These are phyloP conservation scores for Solanum bulbocastanum DNA, from an alignment of 257 asterid genomes.

Conservation along the genomic window DNA sequence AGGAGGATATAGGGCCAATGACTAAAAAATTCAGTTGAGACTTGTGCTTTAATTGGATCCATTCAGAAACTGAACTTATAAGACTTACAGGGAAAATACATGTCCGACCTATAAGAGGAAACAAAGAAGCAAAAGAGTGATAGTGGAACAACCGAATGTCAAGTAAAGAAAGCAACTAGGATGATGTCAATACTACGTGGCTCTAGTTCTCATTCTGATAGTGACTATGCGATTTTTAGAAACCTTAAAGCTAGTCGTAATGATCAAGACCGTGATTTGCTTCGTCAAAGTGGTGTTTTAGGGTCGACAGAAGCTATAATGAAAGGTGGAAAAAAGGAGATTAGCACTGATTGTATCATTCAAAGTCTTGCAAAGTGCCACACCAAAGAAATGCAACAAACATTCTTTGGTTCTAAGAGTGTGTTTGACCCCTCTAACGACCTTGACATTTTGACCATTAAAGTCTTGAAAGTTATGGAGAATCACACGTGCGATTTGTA, in stretches of 20 bases:
- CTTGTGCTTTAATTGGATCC: background rate
- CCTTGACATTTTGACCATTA: background rate
- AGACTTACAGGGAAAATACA: background rate
- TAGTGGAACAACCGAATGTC: background rate
- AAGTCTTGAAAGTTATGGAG: background rate
- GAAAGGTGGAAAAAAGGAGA: background rate
- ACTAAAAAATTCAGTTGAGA: background rate
- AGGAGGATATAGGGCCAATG: background rate
- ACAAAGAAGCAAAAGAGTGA: background rate
- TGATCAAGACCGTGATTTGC: background rate
- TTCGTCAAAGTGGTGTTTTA: background rate
- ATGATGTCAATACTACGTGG: background rate
- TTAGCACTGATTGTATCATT: background rate
- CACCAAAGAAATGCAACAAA: background rate
- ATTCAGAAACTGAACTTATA: background rate
- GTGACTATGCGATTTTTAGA: background rate
- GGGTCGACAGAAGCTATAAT: background rate
- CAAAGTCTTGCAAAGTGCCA: too few species aligned
- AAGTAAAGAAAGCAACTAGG: background rate
- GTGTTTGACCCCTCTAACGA: background rate
- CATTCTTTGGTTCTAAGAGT: background rate
- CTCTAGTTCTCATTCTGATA: background rate
- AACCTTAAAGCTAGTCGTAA: background rate
- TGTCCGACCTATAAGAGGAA: background rate
- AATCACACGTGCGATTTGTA: background rate